Base-by-base conservation (phyloP, 2,329 filamentous ascomycete species). In the Colletotrichum zoysiae region DNA sequence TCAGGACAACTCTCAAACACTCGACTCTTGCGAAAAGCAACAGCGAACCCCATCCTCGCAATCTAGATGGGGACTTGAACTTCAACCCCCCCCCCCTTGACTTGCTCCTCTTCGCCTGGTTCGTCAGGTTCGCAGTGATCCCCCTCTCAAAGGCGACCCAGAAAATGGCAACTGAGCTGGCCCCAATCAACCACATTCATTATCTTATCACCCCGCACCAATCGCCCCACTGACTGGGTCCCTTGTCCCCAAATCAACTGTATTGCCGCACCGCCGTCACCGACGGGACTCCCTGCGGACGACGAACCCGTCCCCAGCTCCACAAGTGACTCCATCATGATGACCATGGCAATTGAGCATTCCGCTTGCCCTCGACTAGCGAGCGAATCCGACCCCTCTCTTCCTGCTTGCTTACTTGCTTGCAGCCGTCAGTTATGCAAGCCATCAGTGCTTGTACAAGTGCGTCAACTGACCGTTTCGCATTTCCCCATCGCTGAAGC, bases 181-280 rank as follows among this genome's bases (percentile, higher is more conserved):
- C 70, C 51, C 70, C 70, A 73, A 67, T 73, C 70, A 71, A 18
- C 26, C 20, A 42, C 23, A 48, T 44, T 63, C 42, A 42, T 35
- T 67, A 73, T 74, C 73, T 74, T 74, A 70, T 74, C 70, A 70
- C 73, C 73, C 73, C 70, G 73, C 73, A 63, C 62, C 46, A 6
- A 5, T 6, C 8, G 61, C 8, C 30, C 70, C 70, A 71, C 65
- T 65, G 55, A 38, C 42, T 46, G 16, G 67, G 46, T 33, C 42
- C 67, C 23, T 48, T 53, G 58, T 64, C 67, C 40, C 71, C 71
- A n/a, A 71, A 73, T 71, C 71, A 73, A 62, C 63, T 38, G 5
- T 40, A 23, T 33, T 30, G 33, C 53, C 62, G 51, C 30, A 23
- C 53, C 53, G 33, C 53, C 62, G 51, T 40, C 62, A 40, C 55